Evolutionary conservation across 331 rosid genomes (phyloP).

Genomic region (Quercus phellos): DNA sequence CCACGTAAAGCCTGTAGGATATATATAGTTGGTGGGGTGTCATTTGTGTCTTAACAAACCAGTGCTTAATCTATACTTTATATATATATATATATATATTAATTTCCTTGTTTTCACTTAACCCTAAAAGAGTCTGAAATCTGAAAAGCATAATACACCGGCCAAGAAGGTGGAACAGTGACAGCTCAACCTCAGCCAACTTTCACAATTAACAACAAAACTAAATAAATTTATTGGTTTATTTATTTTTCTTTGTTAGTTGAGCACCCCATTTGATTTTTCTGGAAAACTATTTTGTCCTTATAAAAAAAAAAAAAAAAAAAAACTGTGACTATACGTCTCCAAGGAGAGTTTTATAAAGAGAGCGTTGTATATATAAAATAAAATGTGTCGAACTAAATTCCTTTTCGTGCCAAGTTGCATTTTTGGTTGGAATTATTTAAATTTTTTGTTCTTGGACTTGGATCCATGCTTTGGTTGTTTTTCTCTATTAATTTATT

Average conservation of each 20-base stretch:
- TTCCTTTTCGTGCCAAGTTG: too few species aligned
- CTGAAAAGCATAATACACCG: constrained; percentile 25
- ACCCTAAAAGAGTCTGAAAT: constrained; percentile 2
- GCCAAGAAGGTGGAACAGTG: constrained; percentile 37
- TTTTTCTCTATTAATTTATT: too few species aligned
- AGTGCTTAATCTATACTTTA: not conserved
- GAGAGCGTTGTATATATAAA: too few species aligned
- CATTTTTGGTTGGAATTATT: too few species aligned
- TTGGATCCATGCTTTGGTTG: too few species aligned
- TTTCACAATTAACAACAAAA: constrained; percentile 27
- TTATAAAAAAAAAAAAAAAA: too few species aligned
- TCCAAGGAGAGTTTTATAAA: too few species aligned
- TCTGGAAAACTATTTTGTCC: too few species aligned
- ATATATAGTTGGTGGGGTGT: constrained; percentile 37
- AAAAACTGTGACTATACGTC: too few species aligned
- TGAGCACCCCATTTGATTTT: constrained; percentile 18
- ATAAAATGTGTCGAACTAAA: too few species aligned
- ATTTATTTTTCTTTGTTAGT: constrained; percentile 13
- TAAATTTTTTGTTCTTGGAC: too few species aligned
- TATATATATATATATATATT: not conserved
- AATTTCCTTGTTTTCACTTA: not conserved
- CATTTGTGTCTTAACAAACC: constrained; percentile 31
- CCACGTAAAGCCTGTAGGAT: constrained; percentile 2
- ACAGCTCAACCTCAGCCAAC: constrained; percentile 63
- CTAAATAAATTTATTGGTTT: constrained; percentile 27